Percentiles rank a stretch among this genome's conserved stretches.
Evolutionary conservation across 1,139 yeast species (phyloP).

Genomic region (Blastobotrys arbuscula): DNA sequence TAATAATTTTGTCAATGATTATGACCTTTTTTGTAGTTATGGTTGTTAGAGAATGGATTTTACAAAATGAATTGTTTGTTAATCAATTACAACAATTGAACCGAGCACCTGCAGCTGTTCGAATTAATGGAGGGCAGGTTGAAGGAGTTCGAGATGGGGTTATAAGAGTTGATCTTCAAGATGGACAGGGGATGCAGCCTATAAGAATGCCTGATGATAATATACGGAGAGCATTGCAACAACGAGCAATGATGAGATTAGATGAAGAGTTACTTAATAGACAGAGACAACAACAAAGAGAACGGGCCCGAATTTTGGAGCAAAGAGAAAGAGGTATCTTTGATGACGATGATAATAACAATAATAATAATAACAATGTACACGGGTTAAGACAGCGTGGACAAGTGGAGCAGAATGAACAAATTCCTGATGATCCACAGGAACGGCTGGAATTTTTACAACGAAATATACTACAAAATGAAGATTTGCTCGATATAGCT

Average conservation of each 20-base stretch:
- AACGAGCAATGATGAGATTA: constrained; percentile 1
- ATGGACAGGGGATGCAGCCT: not conserved
- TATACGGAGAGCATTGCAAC: not conserved
- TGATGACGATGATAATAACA: not conserved
- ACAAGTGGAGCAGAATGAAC: not conserved
- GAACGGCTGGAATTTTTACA: too few relatives aligned
- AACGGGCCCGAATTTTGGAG: not conserved
- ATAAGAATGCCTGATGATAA: too few relatives aligned
- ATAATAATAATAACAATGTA: not conserved
- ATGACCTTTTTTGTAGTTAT: constrained; percentile 28
- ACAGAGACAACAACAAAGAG: not conserved
- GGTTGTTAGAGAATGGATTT: constrained; percentile 37
- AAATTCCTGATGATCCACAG: too few relatives aligned
- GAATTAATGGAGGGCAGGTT: constrained; percentile 4
- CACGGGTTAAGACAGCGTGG: not conserved
- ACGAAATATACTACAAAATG: not conserved
- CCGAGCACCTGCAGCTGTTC: not conserved
- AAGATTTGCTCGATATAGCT: not conserved
- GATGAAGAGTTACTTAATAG: not conserved
- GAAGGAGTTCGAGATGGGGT: constrained; percentile 3
- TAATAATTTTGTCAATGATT: constrained; percentile 26
- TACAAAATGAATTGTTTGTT: constrained; percentile 28
- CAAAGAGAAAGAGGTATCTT: not conserved
- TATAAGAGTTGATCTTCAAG: not conserved
- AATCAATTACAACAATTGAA: constrained; percentile 15